These are phyloP conservation scores for Malania oleifera DNA, from an alignment of 164 flowering plant species.

Conservation along the genomic window DNA sequence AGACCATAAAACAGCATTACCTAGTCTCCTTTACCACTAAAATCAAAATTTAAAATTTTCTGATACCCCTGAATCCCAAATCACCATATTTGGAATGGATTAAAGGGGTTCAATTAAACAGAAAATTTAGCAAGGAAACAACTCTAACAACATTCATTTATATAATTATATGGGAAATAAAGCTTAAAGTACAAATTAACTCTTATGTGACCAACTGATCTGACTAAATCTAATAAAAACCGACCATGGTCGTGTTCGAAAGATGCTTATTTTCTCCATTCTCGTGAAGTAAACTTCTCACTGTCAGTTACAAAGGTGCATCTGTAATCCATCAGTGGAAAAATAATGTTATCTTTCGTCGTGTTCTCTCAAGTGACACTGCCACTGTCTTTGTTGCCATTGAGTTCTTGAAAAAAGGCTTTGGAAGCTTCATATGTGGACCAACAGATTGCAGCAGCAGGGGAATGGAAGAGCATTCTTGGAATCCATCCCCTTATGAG, in stretches of 20 bases:
- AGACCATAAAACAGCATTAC: too few species aligned
- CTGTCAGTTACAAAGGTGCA: neutral
- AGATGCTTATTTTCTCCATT: slow-evolving; percentile 3
- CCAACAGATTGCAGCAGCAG: slow-evolving; percentile 99
- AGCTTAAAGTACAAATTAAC: slow-evolving; percentile 10
- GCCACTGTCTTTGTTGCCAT: slow-evolving; percentile 15
- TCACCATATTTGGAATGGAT: too few species aligned
- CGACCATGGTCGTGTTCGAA: neutral
- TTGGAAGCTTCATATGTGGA: slow-evolving; percentile 80
- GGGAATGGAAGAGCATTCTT: slow-evolving; percentile 95
- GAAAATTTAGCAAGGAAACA: too few species aligned
- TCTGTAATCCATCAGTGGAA: slow-evolving; percentile 6
- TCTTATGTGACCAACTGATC: slow-evolving; percentile 1
- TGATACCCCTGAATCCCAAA: too few species aligned
- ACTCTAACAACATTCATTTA: too few species aligned
- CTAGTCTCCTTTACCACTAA: too few species aligned
- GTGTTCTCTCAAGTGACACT: slow-evolving; percentile 11
- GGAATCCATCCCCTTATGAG: slow-evolving; percentile 87
- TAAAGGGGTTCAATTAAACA: too few species aligned
- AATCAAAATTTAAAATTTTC: too few species aligned
- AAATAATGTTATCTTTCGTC: neutral
- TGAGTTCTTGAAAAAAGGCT: slow-evolving; percentile 61
- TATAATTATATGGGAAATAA: neutral
- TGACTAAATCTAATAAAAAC: neutral
- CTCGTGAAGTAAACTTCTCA: neutral